phyloP scores from a whole-genome alignment of 306 rosid species.

The Inga oerstediana region DNA sequence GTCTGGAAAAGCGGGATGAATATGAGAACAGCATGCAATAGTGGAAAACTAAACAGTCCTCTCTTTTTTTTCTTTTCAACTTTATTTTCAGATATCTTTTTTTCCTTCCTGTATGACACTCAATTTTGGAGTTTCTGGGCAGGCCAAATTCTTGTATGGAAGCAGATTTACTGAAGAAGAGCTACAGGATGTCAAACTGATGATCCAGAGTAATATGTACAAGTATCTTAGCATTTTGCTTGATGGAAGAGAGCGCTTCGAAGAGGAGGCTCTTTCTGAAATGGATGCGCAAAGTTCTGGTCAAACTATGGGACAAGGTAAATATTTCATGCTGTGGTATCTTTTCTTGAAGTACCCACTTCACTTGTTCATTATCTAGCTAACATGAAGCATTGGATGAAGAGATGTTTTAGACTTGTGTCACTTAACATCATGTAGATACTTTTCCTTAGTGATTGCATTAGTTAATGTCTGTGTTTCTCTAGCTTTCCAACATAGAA shows the following conservation, averaged over 20 bases:
- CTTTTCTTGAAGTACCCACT: slow-evolving; percentile 1
- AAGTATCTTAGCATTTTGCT: slow-evolving; percentile 94
- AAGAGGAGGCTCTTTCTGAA: slow-evolving; percentile 76
- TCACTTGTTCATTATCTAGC: slow-evolving; percentile 3
- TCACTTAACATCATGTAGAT: background rate
- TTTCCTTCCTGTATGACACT: background rate
- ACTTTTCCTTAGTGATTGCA: slow-evolving; percentile 17
- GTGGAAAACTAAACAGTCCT: background rate
- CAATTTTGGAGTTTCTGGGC: slow-evolving; percentile 39
- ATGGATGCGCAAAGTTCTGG: slow-evolving; percentile 47
- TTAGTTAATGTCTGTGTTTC: slow-evolving; percentile 6
- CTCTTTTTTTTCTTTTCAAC: background rate
- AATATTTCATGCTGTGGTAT: slow-evolving; percentile 32
- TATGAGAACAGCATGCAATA: slow-evolving; percentile 4
- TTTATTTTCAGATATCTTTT: slow-evolving; percentile 7
- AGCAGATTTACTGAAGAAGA: slow-evolving; percentile 78
- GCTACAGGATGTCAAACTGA: slow-evolving; percentile 76
- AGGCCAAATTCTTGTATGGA: slow-evolving; percentile 95
- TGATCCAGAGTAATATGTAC: slow-evolving; percentile 97
- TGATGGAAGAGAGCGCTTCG: slow-evolving; percentile 97
- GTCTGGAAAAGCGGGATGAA: background rate
- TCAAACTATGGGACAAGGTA: slow-evolving; percentile 57
- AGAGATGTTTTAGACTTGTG: background rate
- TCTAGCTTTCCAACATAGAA: background rate
- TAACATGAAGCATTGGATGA: background rate